phyloP scores from a whole-genome alignment of 2,329 filamentous ascomycete genomes.

The Colletotrichum scovillei region DNA sequence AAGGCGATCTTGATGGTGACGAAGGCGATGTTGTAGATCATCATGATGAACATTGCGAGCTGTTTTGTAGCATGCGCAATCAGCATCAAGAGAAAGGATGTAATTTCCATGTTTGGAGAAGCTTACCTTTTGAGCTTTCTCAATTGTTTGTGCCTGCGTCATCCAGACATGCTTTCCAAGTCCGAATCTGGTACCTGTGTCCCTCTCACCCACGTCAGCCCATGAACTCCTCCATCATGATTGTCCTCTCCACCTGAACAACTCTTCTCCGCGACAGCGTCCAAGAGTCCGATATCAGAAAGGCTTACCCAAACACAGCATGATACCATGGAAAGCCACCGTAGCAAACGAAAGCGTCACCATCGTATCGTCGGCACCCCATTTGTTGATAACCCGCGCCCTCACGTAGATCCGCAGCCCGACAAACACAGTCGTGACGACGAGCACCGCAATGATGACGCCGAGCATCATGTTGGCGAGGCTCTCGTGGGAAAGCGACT shows the following conservation, averaged over 20 bases:
- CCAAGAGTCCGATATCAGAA: fast-evolving
- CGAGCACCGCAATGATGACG: neutral
- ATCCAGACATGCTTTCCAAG: constrained; percentile 35
- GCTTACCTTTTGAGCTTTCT: constrained; percentile 24
- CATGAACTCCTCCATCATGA: neutral
- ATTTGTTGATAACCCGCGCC: constrained; percentile 39
- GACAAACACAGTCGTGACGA: neutral
- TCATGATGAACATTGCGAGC: constrained; percentile 42
- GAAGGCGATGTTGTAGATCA: constrained; percentile 46
- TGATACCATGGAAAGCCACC: constrained; percentile 34
- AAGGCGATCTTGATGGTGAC: constrained; percentile 48
- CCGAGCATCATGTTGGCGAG: constrained; percentile 5
- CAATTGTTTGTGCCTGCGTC: neutral
- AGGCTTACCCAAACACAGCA: constrained; percentile 33
- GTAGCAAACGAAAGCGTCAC: constrained; percentile 1
- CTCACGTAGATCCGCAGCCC: constrained; percentile 39
- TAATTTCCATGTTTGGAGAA: no score
- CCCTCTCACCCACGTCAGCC: neutral
- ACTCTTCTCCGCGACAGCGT: neutral
- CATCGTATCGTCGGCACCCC: constrained; percentile 41
- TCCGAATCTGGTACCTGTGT: constrained; percentile 33
- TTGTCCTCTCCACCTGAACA: neutral
- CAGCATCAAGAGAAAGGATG: neutral
- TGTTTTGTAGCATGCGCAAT: constrained; percentile 25
- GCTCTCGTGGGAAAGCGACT: neutral